Conservation (phyloP, 169 alveolate species). For the Eimeria nieschulzi region DNA sequence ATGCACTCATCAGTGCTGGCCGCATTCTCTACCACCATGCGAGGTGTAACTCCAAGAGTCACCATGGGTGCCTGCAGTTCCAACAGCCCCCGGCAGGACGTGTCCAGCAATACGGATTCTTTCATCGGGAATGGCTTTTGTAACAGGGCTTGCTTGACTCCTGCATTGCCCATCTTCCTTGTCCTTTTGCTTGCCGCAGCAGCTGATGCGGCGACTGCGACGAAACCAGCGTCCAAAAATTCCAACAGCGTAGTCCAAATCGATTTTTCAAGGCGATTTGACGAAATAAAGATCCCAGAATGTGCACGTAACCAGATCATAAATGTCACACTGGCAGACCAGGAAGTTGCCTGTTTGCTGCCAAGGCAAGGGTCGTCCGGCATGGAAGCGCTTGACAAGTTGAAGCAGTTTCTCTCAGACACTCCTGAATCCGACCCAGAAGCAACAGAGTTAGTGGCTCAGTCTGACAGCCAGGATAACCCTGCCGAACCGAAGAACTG, state of each 20-base stretch:
- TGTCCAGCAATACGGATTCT: no score
- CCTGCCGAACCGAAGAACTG: not conserved
- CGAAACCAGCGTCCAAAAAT: not conserved
- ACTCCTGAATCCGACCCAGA: conserved; percentile 55
- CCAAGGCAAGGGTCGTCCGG: conserved; percentile 29
- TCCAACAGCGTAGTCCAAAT: conserved; percentile 38
- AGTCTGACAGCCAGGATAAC: not conserved
- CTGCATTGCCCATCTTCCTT: no score
- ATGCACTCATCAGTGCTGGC: no score
- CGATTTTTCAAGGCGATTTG: conserved; percentile 39
- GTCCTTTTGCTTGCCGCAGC: not conserved
- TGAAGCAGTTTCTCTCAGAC: conserved; percentile 39
- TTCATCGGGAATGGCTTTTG: no score
- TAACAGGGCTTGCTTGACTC: no score
- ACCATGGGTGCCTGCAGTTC: no score
- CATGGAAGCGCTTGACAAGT: conserved; percentile 9
- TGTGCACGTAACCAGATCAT: conserved; percentile 19
- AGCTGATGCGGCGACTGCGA: not conserved
- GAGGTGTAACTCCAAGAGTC: no score
- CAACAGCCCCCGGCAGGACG: no score
- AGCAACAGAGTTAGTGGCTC: not conserved
- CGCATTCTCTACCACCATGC: no score
- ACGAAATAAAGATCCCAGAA: not conserved
- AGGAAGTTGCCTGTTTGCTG: conserved; percentile 45
- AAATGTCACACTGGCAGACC: conserved; percentile 25